A percentile compares a stretch with the other conserved stretches of the same genome.
Conservation (phyloP, 768 basidiomycete genomes). For the Exidia glandulosa region DNA sequence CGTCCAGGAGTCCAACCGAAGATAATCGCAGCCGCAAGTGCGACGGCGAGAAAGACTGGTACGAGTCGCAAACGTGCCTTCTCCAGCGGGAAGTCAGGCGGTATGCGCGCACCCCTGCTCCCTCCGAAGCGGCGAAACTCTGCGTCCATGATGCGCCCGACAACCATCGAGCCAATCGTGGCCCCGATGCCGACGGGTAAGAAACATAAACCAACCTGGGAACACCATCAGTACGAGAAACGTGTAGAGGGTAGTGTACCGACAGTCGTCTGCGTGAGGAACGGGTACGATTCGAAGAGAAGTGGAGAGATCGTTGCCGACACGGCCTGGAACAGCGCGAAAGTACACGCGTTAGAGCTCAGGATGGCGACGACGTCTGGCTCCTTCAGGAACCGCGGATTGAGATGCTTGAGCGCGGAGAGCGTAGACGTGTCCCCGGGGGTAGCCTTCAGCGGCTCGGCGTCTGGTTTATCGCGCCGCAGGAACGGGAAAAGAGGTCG, state of each 20-base stretch:
- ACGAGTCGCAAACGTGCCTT: slow-evolving; percentile 16
- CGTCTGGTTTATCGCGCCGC: slow-evolving; percentile 6
- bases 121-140: slow-evolving; percentile 42
- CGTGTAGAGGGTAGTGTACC: background rate
- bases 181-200: slow-evolving; percentile 66
- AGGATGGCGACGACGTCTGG: slow-evolving; percentile 46
- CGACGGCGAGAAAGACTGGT: slow-evolving; percentile 10
- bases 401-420: background rate
- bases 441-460: slow-evolving; percentile 12
- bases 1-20: slow-evolving; percentile 19
- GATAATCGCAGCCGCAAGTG: slow-evolving; percentile 6
- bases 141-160: slow-evolving; percentile 53
- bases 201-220: slow-evolving; percentile 63
- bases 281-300: slow-evolving; percentile 47
- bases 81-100: slow-evolving; percentile 12
- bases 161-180: slow-evolving; percentile 43
- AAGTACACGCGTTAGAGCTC: slow-evolving; percentile 41
- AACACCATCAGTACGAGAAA: background rate
- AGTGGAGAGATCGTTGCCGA: slow-evolving; percentile 51
- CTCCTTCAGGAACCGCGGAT: slow-evolving; percentile 33
- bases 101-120: slow-evolving; percentile 14
- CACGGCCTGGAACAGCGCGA: slow-evolving; percentile 49
- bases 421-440: too few species aligned
- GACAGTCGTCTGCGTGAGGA: slow-evolving; percentile 37
- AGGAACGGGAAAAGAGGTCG: slow-evolving; percentile 22